Conservation (phyloP, 2,329 filamentous ascomycete genomes). For the Ophiosphaerella korrae region DNA sequence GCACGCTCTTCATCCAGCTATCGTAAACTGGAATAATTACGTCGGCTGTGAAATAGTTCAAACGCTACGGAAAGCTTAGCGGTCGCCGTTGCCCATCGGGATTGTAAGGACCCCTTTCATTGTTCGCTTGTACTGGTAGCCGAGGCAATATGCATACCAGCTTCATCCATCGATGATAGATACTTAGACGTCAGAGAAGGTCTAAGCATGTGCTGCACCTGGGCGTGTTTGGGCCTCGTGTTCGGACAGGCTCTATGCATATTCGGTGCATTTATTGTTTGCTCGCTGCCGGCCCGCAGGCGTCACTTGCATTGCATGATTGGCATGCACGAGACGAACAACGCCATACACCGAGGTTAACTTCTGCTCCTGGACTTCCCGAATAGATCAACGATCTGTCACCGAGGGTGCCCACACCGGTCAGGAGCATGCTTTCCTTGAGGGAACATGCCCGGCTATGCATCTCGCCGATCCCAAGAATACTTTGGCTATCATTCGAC, state of each 20-base stretch:
- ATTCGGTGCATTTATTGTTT: constrained; percentile 22
- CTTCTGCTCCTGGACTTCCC: constrained; percentile 7
- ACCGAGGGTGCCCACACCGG: constrained; percentile 3
- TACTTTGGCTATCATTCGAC: not conserved
- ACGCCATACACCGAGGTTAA: constrained; percentile 2
- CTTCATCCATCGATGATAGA: not conserved
- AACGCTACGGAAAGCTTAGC: constrained; percentile 25
- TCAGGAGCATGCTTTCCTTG: constrained; percentile 6
- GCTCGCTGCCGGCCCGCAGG: constrained; percentile 20
- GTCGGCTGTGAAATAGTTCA: constrained; percentile 22
- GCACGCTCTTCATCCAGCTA: not conserved
- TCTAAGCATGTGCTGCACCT: not conserved
- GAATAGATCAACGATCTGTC: constrained; percentile 10
- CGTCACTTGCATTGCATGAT: constrained; percentile 19
- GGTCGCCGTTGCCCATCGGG: constrained; percentile 11
- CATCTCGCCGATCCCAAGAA: constrained; percentile 9
- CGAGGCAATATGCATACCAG: constrained; percentile 6
- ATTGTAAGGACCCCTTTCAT: constrained; percentile 19
- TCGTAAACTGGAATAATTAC: constrained; percentile 12
- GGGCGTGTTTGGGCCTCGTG: constrained; percentile 6
- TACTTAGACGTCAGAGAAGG: not conserved
- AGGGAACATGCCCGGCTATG: constrained; percentile 13
- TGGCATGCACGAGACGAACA: constrained; percentile 14
- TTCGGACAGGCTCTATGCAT: constrained; percentile 14
- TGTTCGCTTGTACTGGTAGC: constrained; percentile 7